phyloP scores from a whole-genome alignment of 148 eudicot species.

The Amaranthus palmeri region DNA sequence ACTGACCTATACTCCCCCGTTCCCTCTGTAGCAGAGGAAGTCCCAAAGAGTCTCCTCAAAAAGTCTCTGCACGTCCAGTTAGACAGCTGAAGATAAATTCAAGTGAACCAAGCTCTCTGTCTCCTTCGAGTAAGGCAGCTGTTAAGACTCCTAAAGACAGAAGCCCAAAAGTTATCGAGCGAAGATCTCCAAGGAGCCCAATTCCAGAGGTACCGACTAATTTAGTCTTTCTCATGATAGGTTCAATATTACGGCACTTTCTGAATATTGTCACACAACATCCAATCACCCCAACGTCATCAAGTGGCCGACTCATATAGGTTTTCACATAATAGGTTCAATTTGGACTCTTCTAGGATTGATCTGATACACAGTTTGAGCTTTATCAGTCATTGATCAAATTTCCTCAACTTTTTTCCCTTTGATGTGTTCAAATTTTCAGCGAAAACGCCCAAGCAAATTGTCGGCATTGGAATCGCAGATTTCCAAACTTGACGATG shows the following conservation, averaged over 20 bases:
- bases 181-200: constrained; percentile 58
- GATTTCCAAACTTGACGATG: constrained; percentile 74
- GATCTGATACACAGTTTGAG: background rate
- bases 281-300: no score
- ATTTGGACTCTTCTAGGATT: no score
- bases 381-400: background rate
- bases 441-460: constrained; percentile 67
- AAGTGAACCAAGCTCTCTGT: constrained; percentile 38
- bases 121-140: constrained; percentile 40
- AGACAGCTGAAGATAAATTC: constrained; percentile 55
- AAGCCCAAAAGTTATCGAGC: constrained; percentile 64
- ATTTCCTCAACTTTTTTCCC: background rate
- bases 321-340: no score
- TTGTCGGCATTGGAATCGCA: constrained; percentile 66
- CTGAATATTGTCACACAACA: background rate
- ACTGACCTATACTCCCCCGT: background rate
- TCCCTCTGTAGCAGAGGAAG: constrained; percentile 41
- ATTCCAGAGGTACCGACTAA: constrained; percentile 46
- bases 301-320: no score
- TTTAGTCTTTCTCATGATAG: no score
- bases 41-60: constrained; percentile 50
- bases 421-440: constrained; percentile 5
- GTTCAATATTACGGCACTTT: background rate
- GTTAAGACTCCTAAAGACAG: constrained; percentile 50
- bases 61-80: constrained; percentile 46